Evolutionary conservation across 2,329 filamentous ascomycete species (phyloP), one percentile per base, ranked within the genome.

Genomic region (Fusarium fracticaudum): DNA sequence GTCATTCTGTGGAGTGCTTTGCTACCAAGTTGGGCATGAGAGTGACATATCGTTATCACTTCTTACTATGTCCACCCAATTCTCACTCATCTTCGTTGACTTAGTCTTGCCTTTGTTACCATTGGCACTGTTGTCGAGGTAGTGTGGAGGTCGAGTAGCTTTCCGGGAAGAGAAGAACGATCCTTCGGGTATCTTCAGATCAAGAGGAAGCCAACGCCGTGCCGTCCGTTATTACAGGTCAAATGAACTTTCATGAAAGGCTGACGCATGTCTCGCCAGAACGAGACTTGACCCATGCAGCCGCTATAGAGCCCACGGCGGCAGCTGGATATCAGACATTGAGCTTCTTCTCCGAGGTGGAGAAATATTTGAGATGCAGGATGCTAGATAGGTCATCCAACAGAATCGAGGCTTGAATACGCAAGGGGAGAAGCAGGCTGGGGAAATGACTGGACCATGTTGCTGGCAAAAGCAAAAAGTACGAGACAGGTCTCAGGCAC

Each of bases 211-310:
- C 48, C 53, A 57, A 55, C 38, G 55, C 58, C 55, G 45, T 33
- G 62, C 37, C 51, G 50, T 44, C 41, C 60, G 29, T 50, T 50
- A 40, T 50, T 44, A 43, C 54, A 50, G 45, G 64, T 53, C 54
- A 60, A 51, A 67, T 48, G 62, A 48, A 61, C 51, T 54, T 68
- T 64, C 51, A 51, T 47, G 15, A 59, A 63, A 48, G 59, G 40
- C 55, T 61, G 65, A 65, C 50, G 76, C 65, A 75, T 77, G 76
- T 78, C 74, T 77, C 65, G 59, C 59, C 60, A 64, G n/a, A 71
- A 64, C 53, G 43, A 54, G 59, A 64, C 54, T 51, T 43, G 44
- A 31, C 48, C 54, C 45, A 54, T 57, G 63, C 62, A 69, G 65
- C 55, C 57, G 67, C 64, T 69, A 69, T 50, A 67, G 55, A 65